Evolutionary conservation across 2,329 filamentous ascomycete species (phyloP).

Genomic region (Daldinia eschscholtzii): DNA sequence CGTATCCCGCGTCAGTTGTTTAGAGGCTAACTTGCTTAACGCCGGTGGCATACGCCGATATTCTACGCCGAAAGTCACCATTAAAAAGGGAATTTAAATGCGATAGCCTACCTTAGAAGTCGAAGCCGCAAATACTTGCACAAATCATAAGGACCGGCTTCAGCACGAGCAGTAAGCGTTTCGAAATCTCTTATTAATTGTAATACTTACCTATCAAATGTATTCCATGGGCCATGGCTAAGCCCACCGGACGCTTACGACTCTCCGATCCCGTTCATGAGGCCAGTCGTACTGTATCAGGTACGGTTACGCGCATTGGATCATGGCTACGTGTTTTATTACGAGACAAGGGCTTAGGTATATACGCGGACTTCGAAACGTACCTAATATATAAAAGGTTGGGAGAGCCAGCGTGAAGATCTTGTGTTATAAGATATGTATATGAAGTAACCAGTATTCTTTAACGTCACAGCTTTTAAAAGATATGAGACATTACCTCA

Average conservation of each 20-base stretch:
- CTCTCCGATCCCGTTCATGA: neutral
- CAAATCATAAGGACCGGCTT: neutral
- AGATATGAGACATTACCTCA: too few relatives aligned
- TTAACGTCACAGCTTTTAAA: too few relatives aligned
- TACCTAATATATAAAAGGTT: neutral
- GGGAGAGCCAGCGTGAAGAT: neutral
- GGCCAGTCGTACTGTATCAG: neutral
- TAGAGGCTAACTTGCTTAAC: neutral
- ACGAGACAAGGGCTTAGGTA: neutral
- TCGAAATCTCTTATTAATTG: neutral
- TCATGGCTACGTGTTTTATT: neutral
- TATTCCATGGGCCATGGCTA: neutral
- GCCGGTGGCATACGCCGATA: slow-evolving; percentile 2
- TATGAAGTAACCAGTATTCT: too few relatives aligned
- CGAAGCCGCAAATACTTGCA: neutral
- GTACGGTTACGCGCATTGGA: neutral
- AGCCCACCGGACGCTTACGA: neutral
- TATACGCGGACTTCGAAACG: neutral
- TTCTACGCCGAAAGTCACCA: neutral
- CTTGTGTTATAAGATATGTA: neutral
- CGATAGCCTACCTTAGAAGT: neutral
- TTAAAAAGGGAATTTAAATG: neutral
- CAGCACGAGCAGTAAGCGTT: neutral
- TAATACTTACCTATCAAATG: neutral
- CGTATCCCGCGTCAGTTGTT: slow-evolving; percentile 1